A percentile compares a stretch with the other conserved stretches of the same genome.
These are phyloP conservation scores for Lasiodiplodia gonubiensis DNA, from an alignment of 2,329 filamentous ascomycete species.

Conservation along the genomic window DNA sequence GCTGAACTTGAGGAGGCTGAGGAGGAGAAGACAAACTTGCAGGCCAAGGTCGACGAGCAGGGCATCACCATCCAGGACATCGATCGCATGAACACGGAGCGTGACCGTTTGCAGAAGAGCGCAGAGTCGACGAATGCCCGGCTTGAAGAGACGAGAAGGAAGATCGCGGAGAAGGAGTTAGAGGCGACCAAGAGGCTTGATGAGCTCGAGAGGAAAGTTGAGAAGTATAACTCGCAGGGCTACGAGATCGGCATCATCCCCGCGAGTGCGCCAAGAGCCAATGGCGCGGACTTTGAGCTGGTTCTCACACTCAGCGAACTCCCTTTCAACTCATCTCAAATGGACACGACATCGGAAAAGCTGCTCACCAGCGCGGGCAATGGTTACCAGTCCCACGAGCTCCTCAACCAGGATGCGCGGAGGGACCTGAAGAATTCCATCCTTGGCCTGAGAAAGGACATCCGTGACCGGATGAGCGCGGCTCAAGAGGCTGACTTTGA, in stretches of 20 bases:
- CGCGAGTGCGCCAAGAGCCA: constrained; percentile 80
- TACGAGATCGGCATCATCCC: constrained; percentile 95
- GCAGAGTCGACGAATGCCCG: constrained; percentile 77
- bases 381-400: constrained; percentile 87
- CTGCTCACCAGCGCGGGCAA: constrained; percentile 80
- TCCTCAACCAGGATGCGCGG: constrained; percentile 87
- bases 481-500: constrained; percentile 92
- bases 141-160: constrained; percentile 83
- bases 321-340: constrained; percentile 66
- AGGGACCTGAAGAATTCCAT: constrained; percentile 82
- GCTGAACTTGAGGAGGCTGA: constrained; percentile 83
- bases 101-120: constrained; percentile 88
- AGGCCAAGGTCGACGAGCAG: constrained; percentile 86
- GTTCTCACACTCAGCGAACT: constrained; percentile 79
- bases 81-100: constrained; percentile 96
- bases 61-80: constrained; percentile 98
- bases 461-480: constrained; percentile 83
- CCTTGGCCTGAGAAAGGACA: constrained; percentile 79
- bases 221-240: constrained; percentile 90
- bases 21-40: constrained; percentile 77
- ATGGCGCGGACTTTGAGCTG: constrained; percentile 84
- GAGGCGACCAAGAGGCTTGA: constrained; percentile 87
- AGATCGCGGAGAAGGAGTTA: constrained; percentile 82
- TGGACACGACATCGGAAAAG: constrained; percentile 67
- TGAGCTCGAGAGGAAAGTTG: constrained; percentile 87